phyloP scores from a whole-genome alignment of 2,329 filamentous ascomycete genomes.

The Stachybotrys chlorohalonatus region DNA sequence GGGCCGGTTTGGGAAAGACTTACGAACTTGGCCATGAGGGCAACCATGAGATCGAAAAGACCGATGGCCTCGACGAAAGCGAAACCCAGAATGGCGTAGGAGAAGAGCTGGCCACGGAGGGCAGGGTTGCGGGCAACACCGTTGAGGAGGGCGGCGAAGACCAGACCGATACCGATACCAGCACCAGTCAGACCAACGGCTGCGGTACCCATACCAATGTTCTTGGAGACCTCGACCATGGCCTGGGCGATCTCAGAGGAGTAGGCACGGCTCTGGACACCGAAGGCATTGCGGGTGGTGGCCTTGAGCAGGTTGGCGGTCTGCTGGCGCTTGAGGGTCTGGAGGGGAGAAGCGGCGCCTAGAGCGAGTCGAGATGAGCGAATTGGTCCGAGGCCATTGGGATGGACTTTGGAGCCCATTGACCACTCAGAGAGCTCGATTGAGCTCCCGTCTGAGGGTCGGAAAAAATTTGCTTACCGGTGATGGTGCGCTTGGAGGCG shows the following conservation, averaged over 20 bases:
- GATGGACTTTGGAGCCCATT: constrained; percentile 18
- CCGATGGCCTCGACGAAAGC: constrained; percentile 89
- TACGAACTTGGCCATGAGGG: constrained; percentile 89
- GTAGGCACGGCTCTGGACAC: constrained; percentile 64
- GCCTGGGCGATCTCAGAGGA: constrained; percentile 81
- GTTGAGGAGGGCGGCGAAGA: constrained; percentile 84
- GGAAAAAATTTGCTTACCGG: constrained; percentile 47
- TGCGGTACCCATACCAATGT: constrained; percentile 80
- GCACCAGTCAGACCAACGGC: constrained; percentile 89
- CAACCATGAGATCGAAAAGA: constrained; percentile 86
- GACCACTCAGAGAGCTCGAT: constrained; percentile 16
- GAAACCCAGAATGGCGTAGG: constrained; percentile 91
- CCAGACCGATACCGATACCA: constrained; percentile 92
- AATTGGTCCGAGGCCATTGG: constrained; percentile 10
- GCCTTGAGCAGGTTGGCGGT: constrained; percentile 56
- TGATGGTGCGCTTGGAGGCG: constrained; percentile 68
- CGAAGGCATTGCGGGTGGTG: constrained; percentile 57
- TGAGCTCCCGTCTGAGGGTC: constrained; percentile 9
- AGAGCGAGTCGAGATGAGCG: constrained; percentile 20
- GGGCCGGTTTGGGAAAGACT: constrained; percentile 21
- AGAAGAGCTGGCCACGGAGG: constrained; percentile 92
- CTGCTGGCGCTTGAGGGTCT: constrained; percentile 69
- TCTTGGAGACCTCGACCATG: constrained; percentile 85
- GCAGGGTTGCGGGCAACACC: constrained; percentile 90
- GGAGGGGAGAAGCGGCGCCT: constrained; percentile 56